These are phyloP conservation scores for Eragrostis curvula DNA, from an alignment of 176 grass and related monocot species.

Conservation along the genomic window DNA sequence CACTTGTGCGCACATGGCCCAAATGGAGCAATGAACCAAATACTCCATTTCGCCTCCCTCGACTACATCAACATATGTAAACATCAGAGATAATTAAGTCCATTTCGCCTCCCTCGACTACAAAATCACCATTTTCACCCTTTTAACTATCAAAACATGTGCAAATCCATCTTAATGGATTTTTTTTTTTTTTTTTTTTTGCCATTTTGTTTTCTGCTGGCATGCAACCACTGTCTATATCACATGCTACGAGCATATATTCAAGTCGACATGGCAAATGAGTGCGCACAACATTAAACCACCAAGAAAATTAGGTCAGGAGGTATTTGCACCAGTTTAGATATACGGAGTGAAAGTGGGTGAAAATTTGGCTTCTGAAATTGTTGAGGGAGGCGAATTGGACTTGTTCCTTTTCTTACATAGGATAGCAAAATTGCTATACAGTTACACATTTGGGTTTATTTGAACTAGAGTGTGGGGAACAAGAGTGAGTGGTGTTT, in stretches of 20 bases:
- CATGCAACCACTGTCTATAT: neutral
- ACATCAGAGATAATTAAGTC: neutral
- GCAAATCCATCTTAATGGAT: neutral
- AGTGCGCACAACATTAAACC: neutral
- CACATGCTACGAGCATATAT: neutral
- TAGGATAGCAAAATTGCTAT: conserved; percentile 14
- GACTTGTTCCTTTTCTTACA: conserved; percentile 26
- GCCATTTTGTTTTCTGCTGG: no score
- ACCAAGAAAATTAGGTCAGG: conserved; percentile 31
- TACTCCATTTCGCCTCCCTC: no score
- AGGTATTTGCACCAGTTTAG: neutral
- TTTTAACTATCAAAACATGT: neutral
- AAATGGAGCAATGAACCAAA: neutral
- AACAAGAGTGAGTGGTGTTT: conserved; percentile 27
- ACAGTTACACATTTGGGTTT: conserved; percentile 15
- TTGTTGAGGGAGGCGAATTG: neutral
- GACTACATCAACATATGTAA: neutral
- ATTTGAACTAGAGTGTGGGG: conserved; percentile 13
- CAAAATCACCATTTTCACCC: neutral
- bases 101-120: neutral
- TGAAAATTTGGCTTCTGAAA: conserved; percentile 1
- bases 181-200: no score
- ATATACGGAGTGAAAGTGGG: neutral
- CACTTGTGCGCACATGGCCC: no score
- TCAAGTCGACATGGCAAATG: neutral